Conservation (phyloP, 1,284 basidiomycete genomes). For the Tremellales sp. region DNA sequence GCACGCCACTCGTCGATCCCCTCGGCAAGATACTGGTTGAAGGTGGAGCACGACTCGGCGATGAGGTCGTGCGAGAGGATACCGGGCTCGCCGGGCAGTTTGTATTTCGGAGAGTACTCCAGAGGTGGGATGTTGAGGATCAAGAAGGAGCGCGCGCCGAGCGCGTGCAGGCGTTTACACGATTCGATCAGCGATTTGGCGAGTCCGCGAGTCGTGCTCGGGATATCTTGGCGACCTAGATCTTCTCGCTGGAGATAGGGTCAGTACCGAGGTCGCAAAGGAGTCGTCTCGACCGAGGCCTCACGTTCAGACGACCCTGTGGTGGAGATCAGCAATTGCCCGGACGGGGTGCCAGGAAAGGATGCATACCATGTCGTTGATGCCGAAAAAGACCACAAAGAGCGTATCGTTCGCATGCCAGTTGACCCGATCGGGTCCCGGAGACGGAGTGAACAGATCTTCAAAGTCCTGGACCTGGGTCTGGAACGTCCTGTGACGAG, state of each 20-base stretch:
- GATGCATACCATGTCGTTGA: conserved; percentile 21
- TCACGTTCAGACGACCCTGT: conserved; percentile 15
- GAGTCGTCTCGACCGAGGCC: conserved; percentile 1
- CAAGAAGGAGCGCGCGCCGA: conserved; percentile 6
- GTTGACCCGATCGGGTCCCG: conserved; percentile 15
- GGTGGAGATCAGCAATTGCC: not conserved
- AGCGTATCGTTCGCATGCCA: conserved; percentile 19
- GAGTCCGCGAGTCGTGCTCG: conserved; percentile 8
- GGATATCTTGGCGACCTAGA: conserved; percentile 12
- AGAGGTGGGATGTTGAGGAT: conserved; percentile 11
- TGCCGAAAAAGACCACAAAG: conserved; percentile 21
- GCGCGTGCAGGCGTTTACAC: not conserved
- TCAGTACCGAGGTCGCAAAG: not conserved
- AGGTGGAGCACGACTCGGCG: not conserved
- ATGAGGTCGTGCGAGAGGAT: conserved; percentile 6
- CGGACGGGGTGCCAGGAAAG: not conserved
- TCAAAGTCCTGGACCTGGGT: conserved; percentile 20
- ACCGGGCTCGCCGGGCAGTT: conserved; percentile 3
- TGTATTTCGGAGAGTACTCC: conserved; percentile 11
- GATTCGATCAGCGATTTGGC: conserved; percentile 8
- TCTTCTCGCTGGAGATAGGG: conserved; percentile 12
- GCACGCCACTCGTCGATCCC: not conserved
- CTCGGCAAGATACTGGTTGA: conserved; percentile 7
- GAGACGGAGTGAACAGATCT: conserved; percentile 18
- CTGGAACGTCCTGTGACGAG: conserved; percentile 7